phyloP scores from a whole-genome alignment of 345 rosid genomes.

The Hibiscus syriacus region DNA sequence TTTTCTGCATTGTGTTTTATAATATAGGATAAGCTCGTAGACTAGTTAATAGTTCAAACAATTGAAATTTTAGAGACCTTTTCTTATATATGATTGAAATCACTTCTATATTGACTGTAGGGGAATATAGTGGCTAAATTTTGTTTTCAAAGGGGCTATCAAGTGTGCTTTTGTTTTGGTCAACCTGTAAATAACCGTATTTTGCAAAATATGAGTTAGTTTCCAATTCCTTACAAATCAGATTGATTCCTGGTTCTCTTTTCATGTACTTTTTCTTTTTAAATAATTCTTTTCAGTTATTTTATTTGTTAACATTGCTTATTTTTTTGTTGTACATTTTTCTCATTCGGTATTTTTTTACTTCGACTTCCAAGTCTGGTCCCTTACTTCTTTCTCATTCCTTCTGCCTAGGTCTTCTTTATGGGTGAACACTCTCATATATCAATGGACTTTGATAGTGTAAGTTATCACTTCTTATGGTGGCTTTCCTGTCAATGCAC shows the following conservation, averaged over 20 bases:
- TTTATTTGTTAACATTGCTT: not conserved
- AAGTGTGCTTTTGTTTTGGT: no score
- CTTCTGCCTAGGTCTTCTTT: constrained; percentile 56
- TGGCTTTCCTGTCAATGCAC: not conserved
- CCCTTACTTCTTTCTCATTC: constrained; percentile 2
- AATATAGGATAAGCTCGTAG: not conserved
- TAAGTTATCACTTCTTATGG: constrained; percentile 28
- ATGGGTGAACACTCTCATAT: constrained; percentile 88
- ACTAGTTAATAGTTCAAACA: no score
- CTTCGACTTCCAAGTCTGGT: not conserved
- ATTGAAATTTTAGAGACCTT: not conserved
- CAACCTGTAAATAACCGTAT: not conserved
- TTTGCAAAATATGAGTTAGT: not conserved
- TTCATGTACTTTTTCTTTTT: not conserved
- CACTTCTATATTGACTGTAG: not conserved
- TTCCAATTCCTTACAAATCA: not conserved
- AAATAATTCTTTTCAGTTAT: not conserved
- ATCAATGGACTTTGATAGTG: constrained; percentile 78
- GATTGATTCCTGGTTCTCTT: not conserved
- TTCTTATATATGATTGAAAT: not conserved
- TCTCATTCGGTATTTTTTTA: not conserved
- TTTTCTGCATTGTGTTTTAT: not conserved
- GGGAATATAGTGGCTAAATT: not conserved
- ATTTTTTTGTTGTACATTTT: not conserved
- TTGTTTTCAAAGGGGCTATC: not conserved